A percentile compares a stretch with the other conserved stretches of the same genome.
Evolutionary conservation across 176 grass and related monocot genomes (phyloP).

Genomic region (Coix lacrymajobi): DNA sequence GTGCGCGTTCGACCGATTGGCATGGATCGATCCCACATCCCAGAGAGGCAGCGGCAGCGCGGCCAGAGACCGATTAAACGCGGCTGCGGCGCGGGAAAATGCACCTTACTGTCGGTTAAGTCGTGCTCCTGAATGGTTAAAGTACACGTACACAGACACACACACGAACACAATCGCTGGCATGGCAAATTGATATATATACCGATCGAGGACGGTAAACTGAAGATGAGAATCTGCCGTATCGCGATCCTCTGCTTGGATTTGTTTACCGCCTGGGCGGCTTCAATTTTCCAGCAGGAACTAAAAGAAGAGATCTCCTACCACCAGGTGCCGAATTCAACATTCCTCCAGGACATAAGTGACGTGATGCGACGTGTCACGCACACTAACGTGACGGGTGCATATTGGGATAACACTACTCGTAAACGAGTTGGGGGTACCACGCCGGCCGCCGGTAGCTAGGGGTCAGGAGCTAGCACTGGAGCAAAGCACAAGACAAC

Average conservation of each 20-base stretch:
- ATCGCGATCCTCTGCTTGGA: not conserved
- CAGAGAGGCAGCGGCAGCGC: too few relatives aligned
- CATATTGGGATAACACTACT: not conserved
- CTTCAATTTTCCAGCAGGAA: not conserved
- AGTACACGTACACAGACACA: too few relatives aligned
- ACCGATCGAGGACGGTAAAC: not conserved
- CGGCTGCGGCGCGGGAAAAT: constrained; percentile 13
- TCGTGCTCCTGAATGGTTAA: not conserved
- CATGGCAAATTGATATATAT: not conserved
- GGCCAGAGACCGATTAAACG: not conserved
- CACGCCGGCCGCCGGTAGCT: not conserved
- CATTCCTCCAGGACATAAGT: constrained; percentile 26
- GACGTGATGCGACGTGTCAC: constrained; percentile 23
- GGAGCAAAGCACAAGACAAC: not conserved
- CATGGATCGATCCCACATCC: not conserved
- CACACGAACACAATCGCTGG: not conserved
- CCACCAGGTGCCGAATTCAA: constrained; percentile 6
- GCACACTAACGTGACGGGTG: constrained; percentile 35
- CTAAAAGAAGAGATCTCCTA: not conserved
- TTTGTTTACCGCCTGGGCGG: not conserved
- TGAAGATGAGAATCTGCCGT: not conserved
- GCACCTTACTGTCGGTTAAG: constrained; percentile 2
- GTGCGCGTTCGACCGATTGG: not conserved
- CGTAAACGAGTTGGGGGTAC: not conserved
- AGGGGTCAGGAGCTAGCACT: constrained; percentile 2